Evolutionary conservation across 345 rosid genomes (phyloP).

Genomic region (Brassica incana): DNA sequence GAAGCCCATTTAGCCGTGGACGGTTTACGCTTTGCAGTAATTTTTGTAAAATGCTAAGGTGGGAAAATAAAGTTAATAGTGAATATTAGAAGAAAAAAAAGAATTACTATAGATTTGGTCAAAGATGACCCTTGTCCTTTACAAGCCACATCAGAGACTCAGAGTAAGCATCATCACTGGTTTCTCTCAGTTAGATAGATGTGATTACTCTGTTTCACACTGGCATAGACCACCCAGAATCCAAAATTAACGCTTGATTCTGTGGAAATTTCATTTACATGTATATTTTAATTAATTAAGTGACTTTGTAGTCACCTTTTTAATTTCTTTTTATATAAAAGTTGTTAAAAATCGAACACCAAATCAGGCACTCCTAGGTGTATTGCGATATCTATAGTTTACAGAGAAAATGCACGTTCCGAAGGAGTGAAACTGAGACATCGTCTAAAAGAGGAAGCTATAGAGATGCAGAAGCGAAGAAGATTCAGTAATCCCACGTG

Average conservation of each 20-base stretch:
- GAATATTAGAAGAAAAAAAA: neutral
- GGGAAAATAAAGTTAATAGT: too few species aligned
- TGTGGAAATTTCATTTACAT: neutral
- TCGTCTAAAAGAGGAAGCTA: conserved; percentile 31
- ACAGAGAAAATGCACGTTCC: conserved; percentile 22
- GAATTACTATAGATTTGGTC: neutral
- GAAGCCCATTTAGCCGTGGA: too few species aligned
- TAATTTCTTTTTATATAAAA: too few species aligned
- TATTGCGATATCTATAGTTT: neutral
- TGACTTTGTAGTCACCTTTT: neutral
- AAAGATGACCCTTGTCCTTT: conserved; percentile 28
- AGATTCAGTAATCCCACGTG: neutral
- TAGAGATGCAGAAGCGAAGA: neutral
- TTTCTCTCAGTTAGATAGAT: conserved; percentile 1
- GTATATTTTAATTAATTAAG: neutral
- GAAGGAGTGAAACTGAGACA: conserved; percentile 27
- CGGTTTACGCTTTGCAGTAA: too few species aligned
- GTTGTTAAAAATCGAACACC: neutral
- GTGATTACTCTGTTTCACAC: conserved; percentile 21
- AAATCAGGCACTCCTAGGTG: neutral
- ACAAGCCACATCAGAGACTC: conserved; percentile 3
- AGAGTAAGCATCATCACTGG: conserved; percentile 19
- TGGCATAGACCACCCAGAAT: conserved; percentile 1
- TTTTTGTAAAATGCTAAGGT: too few species aligned
- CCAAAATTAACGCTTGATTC: neutral